Evolutionary conservation across 345 rosid genomes (phyloP).

Genomic region (Anacardium occidentale): DNA sequence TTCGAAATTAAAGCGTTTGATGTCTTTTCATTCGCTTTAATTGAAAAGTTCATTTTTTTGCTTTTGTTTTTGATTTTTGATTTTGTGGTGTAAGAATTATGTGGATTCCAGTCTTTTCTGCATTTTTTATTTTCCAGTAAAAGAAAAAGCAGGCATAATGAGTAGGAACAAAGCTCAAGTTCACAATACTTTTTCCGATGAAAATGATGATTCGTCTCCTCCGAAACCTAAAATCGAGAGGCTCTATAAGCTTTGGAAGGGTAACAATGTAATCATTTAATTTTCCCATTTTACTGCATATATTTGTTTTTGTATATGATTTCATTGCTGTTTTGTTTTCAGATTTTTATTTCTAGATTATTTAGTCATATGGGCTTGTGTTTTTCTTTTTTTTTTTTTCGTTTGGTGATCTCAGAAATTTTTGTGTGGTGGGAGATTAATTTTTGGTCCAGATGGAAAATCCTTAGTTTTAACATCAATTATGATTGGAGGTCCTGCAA

Average conservation of each 20-base stretch:
- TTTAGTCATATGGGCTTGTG: not conserved
- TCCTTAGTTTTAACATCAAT: constrained; percentile 61
- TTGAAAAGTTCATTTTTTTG: not conserved
- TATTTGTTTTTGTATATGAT: too few relatives aligned
- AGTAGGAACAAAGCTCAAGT: constrained; percentile 28
- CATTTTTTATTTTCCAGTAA: not conserved
- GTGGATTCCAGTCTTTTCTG: constrained; percentile 12
- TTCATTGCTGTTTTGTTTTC: not conserved
- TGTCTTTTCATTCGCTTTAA: constrained; percentile 23
- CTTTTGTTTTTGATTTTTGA: not conserved
- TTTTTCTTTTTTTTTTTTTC: not conserved
- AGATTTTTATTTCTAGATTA: not conserved
- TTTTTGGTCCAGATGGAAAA: constrained; percentile 83
- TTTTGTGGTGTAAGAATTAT: not conserved
- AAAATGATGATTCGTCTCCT: constrained; percentile 20
- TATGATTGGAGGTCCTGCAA: constrained; percentile 73
- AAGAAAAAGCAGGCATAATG: constrained; percentile 21
- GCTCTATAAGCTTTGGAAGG: constrained; percentile 84
- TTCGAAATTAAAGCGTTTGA: constrained; percentile 20
- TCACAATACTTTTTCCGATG: constrained; percentile 24
- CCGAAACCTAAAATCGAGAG: constrained; percentile 41
- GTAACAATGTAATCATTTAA: constrained; percentile 65
- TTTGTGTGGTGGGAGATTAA: constrained; percentile 76
- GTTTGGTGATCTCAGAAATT: constrained; percentile 53
- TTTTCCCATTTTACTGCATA: not conserved